phyloP scores from a whole-genome alignment of 78 protist species.

The Dictyostelium brefeldianum region DNA sequence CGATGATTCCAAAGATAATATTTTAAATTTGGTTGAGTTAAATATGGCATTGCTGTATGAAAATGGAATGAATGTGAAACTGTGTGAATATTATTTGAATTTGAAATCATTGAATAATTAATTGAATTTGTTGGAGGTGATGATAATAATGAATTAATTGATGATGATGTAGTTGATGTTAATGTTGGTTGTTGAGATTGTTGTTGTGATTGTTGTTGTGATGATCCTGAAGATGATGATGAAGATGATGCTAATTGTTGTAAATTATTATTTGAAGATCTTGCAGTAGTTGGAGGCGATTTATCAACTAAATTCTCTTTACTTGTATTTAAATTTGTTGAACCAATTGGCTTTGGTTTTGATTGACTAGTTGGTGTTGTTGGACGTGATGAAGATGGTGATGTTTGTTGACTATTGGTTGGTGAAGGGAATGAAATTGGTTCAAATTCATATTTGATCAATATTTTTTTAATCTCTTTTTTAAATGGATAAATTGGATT shows the following conservation, averaged over 20 bases:
- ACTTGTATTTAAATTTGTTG: not conserved
- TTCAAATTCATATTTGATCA: slow-evolving; percentile 72
- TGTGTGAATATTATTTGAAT: slow-evolving; percentile 31
- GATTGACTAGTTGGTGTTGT: slow-evolving; percentile 19
- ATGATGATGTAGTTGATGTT: not conserved
- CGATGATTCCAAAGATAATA: slow-evolving; percentile 51
- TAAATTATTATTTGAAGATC: not conserved
- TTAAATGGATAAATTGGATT: slow-evolving; percentile 4
- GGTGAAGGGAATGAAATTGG: not conserved
- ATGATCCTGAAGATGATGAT: not conserved
- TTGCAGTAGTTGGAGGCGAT: slow-evolving; percentile 4
- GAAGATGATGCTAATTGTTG: not conserved
- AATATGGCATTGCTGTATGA: slow-evolving; percentile 34
- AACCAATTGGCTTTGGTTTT: slow-evolving; percentile 27
- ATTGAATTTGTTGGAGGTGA: not conserved
- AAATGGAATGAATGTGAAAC: slow-evolving; percentile 60
- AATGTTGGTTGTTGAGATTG: not conserved
- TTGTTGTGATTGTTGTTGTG: not conserved
- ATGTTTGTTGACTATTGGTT: not conserved
- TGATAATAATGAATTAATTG: not conserved
- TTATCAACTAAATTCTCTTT: not conserved
- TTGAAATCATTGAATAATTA: slow-evolving; percentile 13
- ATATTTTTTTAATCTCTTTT: slow-evolving; percentile 18
- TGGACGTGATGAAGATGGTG: slow-evolving; percentile 21
- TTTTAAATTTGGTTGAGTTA: slow-evolving; percentile 42